Conservation (phyloP, 2,329 filamentous ascomycete genomes). For the Colletotrichum musicola region DNA sequence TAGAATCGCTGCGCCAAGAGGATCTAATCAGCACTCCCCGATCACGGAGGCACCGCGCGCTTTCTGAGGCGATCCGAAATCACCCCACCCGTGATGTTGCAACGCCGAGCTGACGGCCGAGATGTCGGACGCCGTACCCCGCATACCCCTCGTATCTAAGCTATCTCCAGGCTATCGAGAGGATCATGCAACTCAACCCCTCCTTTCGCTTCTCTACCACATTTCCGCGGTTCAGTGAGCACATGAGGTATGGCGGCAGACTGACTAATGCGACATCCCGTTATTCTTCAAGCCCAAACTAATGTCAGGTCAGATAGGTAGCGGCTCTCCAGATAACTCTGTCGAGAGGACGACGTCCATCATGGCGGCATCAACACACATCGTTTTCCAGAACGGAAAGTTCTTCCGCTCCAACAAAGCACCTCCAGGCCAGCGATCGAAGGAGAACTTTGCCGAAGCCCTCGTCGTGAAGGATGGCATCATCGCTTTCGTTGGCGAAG, state of each 20-base stretch:
- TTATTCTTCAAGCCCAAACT: not conserved
- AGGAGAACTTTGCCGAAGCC: conserved; percentile 47
- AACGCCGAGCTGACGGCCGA: conserved; percentile 34
- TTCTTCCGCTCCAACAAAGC: conserved; percentile 35
- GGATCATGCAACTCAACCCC: conserved; percentile 2
- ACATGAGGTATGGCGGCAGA: not conserved
- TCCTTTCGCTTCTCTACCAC: conserved; percentile 1
- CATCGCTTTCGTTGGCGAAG: conserved; percentile 51
- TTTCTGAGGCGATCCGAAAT: conserved; percentile 2
- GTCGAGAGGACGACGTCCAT: not conserved
- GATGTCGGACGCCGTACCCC: conserved; percentile 25
- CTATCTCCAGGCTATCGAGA: conserved; percentile 29
- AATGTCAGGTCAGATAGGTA: not conserved
- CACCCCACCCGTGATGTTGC: conserved; percentile 14
- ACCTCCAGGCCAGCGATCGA: conserved; percentile 14
- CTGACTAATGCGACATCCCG: not conserved
- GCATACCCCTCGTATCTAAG: conserved; percentile 24
- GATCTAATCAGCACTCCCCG: not conserved
- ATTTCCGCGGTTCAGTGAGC: not conserved
- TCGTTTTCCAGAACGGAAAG: conserved; percentile 31
- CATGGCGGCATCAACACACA: conserved; percentile 19
- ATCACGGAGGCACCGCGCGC: conserved; percentile 25
- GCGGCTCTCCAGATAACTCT: not conserved
- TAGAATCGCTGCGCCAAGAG: not conserved
- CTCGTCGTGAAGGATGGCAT: conserved; percentile 51